Base-by-base conservation (phyloP, 352 stramenopile species). In the Halophytophthora batemanensis region DNA sequence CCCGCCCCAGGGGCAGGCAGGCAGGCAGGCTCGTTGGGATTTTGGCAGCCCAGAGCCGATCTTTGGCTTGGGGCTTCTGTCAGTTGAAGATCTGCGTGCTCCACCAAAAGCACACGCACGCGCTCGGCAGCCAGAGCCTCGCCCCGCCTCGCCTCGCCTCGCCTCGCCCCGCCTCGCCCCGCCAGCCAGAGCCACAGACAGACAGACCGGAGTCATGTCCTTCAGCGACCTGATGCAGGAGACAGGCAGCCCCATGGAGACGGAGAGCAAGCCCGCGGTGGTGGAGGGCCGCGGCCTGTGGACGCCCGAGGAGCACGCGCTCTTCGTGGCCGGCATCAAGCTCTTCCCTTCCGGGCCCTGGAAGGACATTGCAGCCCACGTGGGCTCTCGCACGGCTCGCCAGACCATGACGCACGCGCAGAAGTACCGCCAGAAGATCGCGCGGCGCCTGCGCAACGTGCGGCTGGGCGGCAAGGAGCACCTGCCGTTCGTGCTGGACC, bases 391-490 rank as follows among this genome's bases (percentile, higher is more conserved):
- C 47, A 90, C 78, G 52, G 78, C 78, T 35, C 75, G 78, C 11
- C 81, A 92, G 61, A 87, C 77, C 42, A 88, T 87, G 79, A 90
- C 76, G 11, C 82, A 92, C 62, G 82, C 82, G 54, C 78, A 93
- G 35, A 93, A 93, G 60, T 92, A 92, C 61, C 79, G 79, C 6
- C 77, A 92, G 62, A 92, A 92, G 65, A 86, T 92, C 61, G 74
- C 71, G 45, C 71, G 80, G 42, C 66, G 77, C 45, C 65, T 87
- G 55, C 78, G 78, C 40, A 87, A 87, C 35, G 75, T 82, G 51
- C 73, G 78, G 37, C 77, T 84, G 70, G 86, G 69, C 45, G 76
- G 69, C 45, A 77, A 84, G 53, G 71, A 82, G 45, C 82, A 68
- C 37, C 50, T 86, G 31, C 76, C 76, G n/a, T 86, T 82, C 65